Base-by-base conservation (phyloP, 352 stramenopile species). In the Phytophthora multivora region DNA sequence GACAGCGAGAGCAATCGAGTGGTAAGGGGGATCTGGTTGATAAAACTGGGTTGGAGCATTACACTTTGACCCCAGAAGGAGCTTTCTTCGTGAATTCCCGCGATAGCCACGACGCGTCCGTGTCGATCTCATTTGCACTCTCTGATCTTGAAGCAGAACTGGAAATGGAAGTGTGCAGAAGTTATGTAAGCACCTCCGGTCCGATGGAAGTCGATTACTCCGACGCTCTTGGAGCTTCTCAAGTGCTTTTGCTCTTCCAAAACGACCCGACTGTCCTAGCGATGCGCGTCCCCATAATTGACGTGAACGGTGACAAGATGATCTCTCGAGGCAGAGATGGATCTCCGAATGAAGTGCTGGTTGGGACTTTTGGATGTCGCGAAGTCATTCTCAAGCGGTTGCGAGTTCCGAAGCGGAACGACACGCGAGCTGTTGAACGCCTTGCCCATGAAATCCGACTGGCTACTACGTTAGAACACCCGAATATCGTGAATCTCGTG, bases 371-470 rank as follows among this genome's bases (percentile, higher is more conserved):
- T 25, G 54, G 67, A 16, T 47, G 51, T 16, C 65, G 62, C 1
- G 61, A 69, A 35, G 73, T 89, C 13, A 72, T 81, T 36, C 51
- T 89, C 31, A 89, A 89, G 54, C 67, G 75, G 28, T 47, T 89
- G 36, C 31, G 78, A n/a, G 39, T 33, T 12, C 23, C 65, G 0
- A 79, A 73, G 23, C 69, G 71, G 35, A 76, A 80, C 41, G 67
- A 84, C 15, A 71, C 69, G 1, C 46, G 61, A n/a, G 79, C 83
- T 25, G 71, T 89, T 45, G 79, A 91, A 46, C 62, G 55, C 7
- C 79, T 91, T 43, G 75, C 78, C 1, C 60, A 61, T 25, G 79
- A 91, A 59, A 87, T 89, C 50, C 74, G 73, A 33, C 58, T 91
- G 25, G 73, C 71, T n/a, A 71, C 69, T 7, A 75, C 58, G 5